These are phyloP conservation scores for Nissolia schottii DNA, from an alignment of 306 rosid species.

Conservation along the genomic window DNA sequence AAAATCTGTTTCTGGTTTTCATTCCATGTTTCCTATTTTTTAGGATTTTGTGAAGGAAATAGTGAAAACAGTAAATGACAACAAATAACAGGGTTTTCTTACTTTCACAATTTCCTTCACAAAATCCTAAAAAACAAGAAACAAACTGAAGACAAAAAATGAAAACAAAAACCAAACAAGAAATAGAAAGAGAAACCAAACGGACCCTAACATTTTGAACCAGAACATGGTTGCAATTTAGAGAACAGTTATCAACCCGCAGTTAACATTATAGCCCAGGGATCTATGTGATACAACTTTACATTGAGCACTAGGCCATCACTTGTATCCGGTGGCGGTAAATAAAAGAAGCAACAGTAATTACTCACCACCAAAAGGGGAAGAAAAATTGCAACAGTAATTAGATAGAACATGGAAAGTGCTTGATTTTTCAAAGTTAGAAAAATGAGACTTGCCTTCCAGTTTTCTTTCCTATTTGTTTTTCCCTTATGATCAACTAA, in stretches of 20 bases:
- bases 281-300: neutral
- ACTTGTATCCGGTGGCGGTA: neutral
- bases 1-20: too few species aligned
- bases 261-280: neutral
- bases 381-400: neutral
- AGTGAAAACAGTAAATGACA: too few species aligned
- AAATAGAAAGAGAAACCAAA: too few species aligned
- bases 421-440: neutral
- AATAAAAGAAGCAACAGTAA: neutral
- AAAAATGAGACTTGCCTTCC: neutral
- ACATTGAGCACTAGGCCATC: slow-evolving; percentile 2
- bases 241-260: slow-evolving; percentile 6
- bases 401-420: neutral
- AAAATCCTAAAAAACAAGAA: too few species aligned
- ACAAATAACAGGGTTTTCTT: too few species aligned
- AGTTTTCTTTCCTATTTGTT: neutral
- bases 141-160: too few species aligned
- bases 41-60: too few species aligned
- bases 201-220: neutral
- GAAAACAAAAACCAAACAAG: too few species aligned
- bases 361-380: neutral
- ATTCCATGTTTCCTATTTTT: too few species aligned
- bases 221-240: neutral
- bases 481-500: neutral
- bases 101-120: too few species aligned